phyloP scores from a whole-genome alignment of 2,329 filamentous ascomycete species.

The Ophiocordyceps camponoti-saundersi region DNA sequence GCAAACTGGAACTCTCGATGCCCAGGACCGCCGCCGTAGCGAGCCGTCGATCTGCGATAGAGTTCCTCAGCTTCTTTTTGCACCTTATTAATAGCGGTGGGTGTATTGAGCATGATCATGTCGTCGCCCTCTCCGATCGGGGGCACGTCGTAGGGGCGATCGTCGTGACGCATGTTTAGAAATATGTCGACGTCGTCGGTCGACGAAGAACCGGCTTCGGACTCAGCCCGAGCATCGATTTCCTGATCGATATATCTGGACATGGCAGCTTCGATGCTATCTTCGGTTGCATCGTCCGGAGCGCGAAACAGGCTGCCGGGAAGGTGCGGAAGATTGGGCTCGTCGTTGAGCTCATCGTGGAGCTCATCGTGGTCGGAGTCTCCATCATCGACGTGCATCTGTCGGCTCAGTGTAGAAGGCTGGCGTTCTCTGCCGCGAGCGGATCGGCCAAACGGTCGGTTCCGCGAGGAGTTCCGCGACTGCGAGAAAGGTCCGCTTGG shows the following conservation, averaged over 20 bases:
- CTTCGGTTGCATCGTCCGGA: conserved; percentile 10
- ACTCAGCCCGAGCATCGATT: conserved; percentile 19
- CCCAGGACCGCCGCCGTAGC: conserved; percentile 21
- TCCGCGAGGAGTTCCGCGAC: conserved; percentile 5
- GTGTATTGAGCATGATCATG: conserved; percentile 36
- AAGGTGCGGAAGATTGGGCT: conserved; percentile 13
- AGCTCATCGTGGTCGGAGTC: conserved; percentile 15
- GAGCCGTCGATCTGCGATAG: conserved; percentile 33
- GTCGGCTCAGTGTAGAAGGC: conserved; percentile 34
- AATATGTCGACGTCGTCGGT: conserved; percentile 30
- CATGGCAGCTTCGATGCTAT: conserved; percentile 16
- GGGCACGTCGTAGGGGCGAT: conserved; percentile 19
- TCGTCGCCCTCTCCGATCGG: conserved; percentile 29
- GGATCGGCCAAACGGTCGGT: conserved; percentile 29
- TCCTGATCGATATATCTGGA: conserved; percentile 18
- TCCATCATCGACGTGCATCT: conserved; percentile 16
- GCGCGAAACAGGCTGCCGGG: conserved; percentile 16
- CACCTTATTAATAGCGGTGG: conserved; percentile 34
- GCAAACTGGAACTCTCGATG: conserved; percentile 48
- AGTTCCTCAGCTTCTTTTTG: conserved; percentile 38
- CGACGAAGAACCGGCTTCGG: not conserved
- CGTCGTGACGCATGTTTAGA: conserved; percentile 28
- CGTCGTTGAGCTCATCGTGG: conserved; percentile 13
- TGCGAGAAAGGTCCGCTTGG: conserved; percentile 3
- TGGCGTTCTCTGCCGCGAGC: conserved; percentile 23